phyloP scores from a whole-genome alignment of 768 basidiomycete species.

The Tremella yokohamensis region DNA sequence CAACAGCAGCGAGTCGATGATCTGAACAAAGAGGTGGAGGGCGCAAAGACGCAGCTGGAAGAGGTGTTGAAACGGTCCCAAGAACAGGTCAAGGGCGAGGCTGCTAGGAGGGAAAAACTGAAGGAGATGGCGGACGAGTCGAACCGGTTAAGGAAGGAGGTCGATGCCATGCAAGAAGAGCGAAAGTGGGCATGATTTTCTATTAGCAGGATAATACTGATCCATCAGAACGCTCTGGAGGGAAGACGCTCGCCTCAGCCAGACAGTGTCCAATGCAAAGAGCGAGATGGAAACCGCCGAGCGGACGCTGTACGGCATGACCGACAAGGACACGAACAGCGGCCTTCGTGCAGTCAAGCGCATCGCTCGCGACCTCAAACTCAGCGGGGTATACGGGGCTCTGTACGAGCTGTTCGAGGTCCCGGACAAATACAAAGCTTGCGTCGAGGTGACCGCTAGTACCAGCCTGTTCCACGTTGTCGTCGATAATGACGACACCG shows the following conservation, averaged over 20 bases:
- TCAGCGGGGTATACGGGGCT: slow-evolving; percentile 87
- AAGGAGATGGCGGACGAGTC: slow-evolving; percentile 57
- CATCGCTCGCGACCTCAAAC: slow-evolving; percentile 69
- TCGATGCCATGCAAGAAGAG: slow-evolving; percentile 68
- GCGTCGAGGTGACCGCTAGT: slow-evolving; percentile 90
- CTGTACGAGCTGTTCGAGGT: slow-evolving; percentile 91
- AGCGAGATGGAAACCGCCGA: slow-evolving; percentile 80
- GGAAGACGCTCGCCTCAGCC: slow-evolving; percentile 84
- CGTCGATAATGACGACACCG: slow-evolving; percentile 93
- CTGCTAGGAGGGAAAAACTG: slow-evolving; percentile 60
- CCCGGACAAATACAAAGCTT: slow-evolving; percentile 84
- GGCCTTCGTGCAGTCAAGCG: slow-evolving; percentile 81
- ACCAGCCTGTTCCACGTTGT: slow-evolving; percentile 97
- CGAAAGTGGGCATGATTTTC: slow-evolving; percentile 49
- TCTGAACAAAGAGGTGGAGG: slow-evolving; percentile 49
- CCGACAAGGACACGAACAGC: slow-evolving; percentile 96
- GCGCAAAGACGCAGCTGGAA: slow-evolving; percentile 44
- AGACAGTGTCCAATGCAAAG: slow-evolving; percentile 67
- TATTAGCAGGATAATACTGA: slow-evolving; percentile 1
- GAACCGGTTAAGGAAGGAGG: slow-evolving; percentile 62
- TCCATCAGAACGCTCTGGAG: slow-evolving; percentile 71
- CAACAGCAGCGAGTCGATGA: slow-evolving; percentile 61
- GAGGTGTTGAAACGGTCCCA: slow-evolving; percentile 58
- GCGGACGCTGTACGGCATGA: slow-evolving; percentile 75
- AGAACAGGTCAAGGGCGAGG: slow-evolving; percentile 59